Base-by-base conservation (phyloP, 192 early-diverging fungal species). In the Coemansia sp. region DNA sequence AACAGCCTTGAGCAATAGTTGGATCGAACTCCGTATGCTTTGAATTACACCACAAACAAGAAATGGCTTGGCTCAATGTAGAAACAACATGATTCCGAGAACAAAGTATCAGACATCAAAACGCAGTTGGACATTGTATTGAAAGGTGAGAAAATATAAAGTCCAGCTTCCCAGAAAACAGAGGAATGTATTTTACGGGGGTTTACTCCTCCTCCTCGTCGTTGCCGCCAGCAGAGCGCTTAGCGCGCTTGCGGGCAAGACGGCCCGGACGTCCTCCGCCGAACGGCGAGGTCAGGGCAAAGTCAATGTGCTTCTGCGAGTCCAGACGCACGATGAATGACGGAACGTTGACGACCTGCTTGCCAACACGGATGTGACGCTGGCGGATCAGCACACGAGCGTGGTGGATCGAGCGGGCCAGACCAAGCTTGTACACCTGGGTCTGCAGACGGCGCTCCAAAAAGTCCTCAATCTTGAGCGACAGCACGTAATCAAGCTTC, bases 361-460 rank as follows among this genome's bases (percentile, higher is more conserved):
- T 96, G 79, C 94, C 94, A 72, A 97, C 95, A 35, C 75, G 92
- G 84, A 98, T 98, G 89, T 98, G 96, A 65, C 96, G 90, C 87
- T 98, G 96, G 64, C 92, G 89, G 83, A 98, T 97, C 81, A 96
- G 85, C 68, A 98, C 94, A 88, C 96, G 92, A 58, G 96, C 96
- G 84, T 98, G 96, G 89, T 98, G 96, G 77, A 97, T 93, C 57
- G 94, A 96, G 88, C 94, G 95, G 85, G 96, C 96, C 62, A 98
- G 84, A 70, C 94, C 94, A 68, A 91, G 84, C 89, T 96, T 94
- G 90, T 95, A 96, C 72, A 98, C 96, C 88, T 98, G 96, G 76
- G 96, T 98, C 86, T 98, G 96, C 76, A 98, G 89, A 73, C 94
- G 88, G 66, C 95, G 88, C 86, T 98, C 96, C 87, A 98, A 85